These are phyloP conservation scores for Eimeria acervulina DNA, from an alignment of 169 alveolate species.

Conservation along the genomic window DNA sequence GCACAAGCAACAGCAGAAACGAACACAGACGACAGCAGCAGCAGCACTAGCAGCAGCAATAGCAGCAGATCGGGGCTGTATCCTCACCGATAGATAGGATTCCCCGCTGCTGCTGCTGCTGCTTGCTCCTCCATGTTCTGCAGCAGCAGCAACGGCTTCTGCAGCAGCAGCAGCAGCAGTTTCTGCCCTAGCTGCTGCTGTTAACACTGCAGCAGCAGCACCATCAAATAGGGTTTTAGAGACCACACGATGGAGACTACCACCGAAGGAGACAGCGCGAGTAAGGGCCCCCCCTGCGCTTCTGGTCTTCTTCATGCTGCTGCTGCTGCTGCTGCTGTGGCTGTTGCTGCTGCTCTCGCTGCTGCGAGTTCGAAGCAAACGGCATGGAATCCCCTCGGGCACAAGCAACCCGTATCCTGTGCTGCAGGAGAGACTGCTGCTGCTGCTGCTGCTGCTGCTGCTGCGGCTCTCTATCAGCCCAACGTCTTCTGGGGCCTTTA, in stretches of 20 bases:
- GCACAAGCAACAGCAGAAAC: slow-evolving; percentile 13
- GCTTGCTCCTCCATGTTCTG: too few species aligned
- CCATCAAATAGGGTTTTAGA: slow-evolving; percentile 41
- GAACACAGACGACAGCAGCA: slow-evolving; percentile 31
- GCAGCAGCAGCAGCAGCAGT: too few species aligned
- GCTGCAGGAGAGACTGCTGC: not conserved
- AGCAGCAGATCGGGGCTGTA: not conserved
- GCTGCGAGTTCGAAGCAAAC: slow-evolving; percentile 31
- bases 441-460: slow-evolving; percentile 16
- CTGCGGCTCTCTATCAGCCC: too few species aligned
- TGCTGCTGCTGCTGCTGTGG: slow-evolving; percentile 23
- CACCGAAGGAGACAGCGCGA: slow-evolving; percentile 55
- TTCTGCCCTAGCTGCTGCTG: slow-evolving; percentile 14
- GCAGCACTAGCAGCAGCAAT: slow-evolving; percentile 32
- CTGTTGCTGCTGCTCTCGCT: slow-evolving; percentile 19
- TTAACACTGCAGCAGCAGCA: slow-evolving; percentile 52
- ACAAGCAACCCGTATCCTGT: not conserved
- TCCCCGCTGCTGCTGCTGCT: not conserved
- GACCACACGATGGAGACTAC: slow-evolving; percentile 34
- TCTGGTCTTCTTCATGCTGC: not conserved
- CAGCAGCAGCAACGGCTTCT: too few species aligned
- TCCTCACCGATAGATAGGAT: too few species aligned
- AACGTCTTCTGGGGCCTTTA: too few species aligned
- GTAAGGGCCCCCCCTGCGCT: slow-evolving; percentile 40
- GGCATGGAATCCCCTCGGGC: not conserved